Conservation (phyloP, 1,284 basidiomycete genomes). For the Limonomyces culmigenus region DNA sequence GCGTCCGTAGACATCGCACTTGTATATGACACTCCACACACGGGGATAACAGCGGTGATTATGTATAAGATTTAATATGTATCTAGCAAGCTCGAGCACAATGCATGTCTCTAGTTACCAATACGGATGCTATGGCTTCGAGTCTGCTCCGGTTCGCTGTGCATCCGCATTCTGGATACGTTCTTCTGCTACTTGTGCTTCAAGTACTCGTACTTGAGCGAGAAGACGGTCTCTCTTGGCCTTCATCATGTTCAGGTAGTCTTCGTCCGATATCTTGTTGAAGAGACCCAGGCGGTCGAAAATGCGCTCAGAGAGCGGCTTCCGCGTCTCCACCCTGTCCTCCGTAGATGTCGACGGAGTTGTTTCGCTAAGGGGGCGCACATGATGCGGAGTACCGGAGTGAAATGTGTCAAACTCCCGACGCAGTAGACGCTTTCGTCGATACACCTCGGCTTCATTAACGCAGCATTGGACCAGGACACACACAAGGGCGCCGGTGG, state of each 20-base stretch:
- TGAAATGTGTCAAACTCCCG: background rate
- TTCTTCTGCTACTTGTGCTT: conserved; percentile 17
- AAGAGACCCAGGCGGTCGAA: conserved; percentile 10
- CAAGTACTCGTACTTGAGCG: too few species aligned
- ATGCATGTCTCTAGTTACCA: too few species aligned
- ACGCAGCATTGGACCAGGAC: conserved; percentile 39
- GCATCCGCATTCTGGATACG: conserved; percentile 40
- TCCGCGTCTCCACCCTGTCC: background rate
- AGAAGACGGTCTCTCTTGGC: conserved; percentile 28
- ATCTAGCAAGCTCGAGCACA: too few species aligned
- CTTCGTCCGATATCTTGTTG: conserved; percentile 39
- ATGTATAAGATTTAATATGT: too few species aligned
- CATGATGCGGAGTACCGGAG: background rate
- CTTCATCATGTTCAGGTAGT: conserved; percentile 39
- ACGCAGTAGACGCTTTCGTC: background rate
- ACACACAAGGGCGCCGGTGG: conserved; percentile 36
- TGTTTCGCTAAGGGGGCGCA: background rate
- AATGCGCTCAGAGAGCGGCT: background rate
- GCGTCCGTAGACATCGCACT: background rate
- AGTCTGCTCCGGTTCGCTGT: conserved; percentile 17
- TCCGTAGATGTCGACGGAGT: background rate
- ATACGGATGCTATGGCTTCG: too few species aligned
- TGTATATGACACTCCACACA: background rate
- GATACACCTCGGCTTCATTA: conserved; percentile 40
- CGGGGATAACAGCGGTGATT: too few species aligned